phyloP scores from a whole-genome alignment of 2,329 filamentous ascomycete genomes.

The Microsporum ferrugineum region DNA sequence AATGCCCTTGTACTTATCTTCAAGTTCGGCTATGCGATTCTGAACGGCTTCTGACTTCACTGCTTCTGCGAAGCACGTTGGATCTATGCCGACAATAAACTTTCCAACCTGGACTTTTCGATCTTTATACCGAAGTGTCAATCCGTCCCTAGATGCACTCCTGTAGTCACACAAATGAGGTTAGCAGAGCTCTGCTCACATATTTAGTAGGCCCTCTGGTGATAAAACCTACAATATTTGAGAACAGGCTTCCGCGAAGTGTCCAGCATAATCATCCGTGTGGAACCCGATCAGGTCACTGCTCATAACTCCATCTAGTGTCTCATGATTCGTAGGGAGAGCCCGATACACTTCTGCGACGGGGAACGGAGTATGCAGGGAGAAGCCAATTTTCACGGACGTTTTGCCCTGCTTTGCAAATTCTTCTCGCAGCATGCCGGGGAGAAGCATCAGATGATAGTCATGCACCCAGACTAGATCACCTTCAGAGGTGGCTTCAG shows the following conservation, averaged over 20 bases:
- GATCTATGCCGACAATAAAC: conserved; percentile 91
- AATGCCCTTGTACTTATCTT: conserved; percentile 67
- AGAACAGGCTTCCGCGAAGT: conserved; percentile 89
- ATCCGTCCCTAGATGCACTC: conserved; percentile 94
- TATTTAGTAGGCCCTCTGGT: neutral
- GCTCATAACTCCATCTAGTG: conserved; percentile 78
- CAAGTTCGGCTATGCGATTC: conserved; percentile 59
- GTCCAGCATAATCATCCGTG: conserved; percentile 85
- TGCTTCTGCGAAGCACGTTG: conserved; percentile 72
- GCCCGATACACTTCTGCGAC: conserved; percentile 92
- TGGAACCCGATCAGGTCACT: conserved; percentile 92
- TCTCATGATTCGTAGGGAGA: conserved; percentile 74
- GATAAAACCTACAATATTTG: conserved; percentile 54
- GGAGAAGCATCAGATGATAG: conserved; percentile 83
- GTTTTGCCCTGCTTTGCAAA: conserved; percentile 58
- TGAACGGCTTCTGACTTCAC: conserved; percentile 60
- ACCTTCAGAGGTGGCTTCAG: conserved; percentile 79
- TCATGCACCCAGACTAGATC: conserved; percentile 90
- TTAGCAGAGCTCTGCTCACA: neutral
- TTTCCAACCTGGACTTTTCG: conserved; percentile 75
- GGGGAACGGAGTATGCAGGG: conserved; percentile 85
- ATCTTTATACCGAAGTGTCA: conserved; percentile 71
- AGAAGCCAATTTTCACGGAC: conserved; percentile 77
- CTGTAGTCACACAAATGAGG: conserved; percentile 22
- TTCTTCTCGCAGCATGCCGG: conserved; percentile 75